Percentiles rank a stretch among this genome's conserved stretches.
These are phyloP conservation scores for Penicillium canariense DNA, from an alignment of 495 filamentous ascomycete species.

Conservation along the genomic window DNA sequence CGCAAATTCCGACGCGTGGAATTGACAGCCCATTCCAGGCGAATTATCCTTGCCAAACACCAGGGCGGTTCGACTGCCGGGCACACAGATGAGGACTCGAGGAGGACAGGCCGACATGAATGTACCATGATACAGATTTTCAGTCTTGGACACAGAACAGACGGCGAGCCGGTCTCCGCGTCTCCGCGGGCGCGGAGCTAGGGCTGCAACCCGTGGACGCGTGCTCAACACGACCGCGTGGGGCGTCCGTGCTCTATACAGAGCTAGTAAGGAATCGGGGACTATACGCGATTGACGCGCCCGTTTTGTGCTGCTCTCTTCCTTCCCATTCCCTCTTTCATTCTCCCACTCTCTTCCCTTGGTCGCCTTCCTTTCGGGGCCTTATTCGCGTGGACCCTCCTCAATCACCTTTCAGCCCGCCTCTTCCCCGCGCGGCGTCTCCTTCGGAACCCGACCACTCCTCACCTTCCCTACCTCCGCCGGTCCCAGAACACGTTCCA, in stretches of 20 bases:
- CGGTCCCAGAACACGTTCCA: slow-evolving; percentile 3
- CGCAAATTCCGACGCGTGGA: neutral
- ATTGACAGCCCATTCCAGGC: neutral
- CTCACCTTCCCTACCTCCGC: neutral
- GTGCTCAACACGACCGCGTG: slow-evolving; percentile 31
- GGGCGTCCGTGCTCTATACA: slow-evolving; percentile 33
- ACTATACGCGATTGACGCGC: slow-evolving; percentile 35
- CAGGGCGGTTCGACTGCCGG: too few relatives aligned
- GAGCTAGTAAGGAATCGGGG: slow-evolving; percentile 21
- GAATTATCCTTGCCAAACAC: neutral
- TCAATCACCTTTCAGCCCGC: slow-evolving; percentile 4
- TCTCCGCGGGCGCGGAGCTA: too few relatives aligned
- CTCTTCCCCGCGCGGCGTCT: slow-evolving; percentile 13
- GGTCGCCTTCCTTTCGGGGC: neutral
- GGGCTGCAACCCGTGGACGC: slow-evolving; percentile 18
- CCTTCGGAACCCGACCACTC: slow-evolving; percentile 1
- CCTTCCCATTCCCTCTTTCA: slow-evolving; percentile 2
- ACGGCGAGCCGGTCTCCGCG: too few relatives aligned
- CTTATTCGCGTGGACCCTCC: slow-evolving; percentile 4
- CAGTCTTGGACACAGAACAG: too few relatives aligned
- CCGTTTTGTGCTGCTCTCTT: slow-evolving; percentile 19
- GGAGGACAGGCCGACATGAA: too few relatives aligned
- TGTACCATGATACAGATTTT: too few relatives aligned
- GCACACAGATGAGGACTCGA: too few relatives aligned
- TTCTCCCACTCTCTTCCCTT: neutral